Evolutionary conservation across 495 filamentous ascomycete species (phyloP).

Genomic region (Hamigera avellanea): DNA sequence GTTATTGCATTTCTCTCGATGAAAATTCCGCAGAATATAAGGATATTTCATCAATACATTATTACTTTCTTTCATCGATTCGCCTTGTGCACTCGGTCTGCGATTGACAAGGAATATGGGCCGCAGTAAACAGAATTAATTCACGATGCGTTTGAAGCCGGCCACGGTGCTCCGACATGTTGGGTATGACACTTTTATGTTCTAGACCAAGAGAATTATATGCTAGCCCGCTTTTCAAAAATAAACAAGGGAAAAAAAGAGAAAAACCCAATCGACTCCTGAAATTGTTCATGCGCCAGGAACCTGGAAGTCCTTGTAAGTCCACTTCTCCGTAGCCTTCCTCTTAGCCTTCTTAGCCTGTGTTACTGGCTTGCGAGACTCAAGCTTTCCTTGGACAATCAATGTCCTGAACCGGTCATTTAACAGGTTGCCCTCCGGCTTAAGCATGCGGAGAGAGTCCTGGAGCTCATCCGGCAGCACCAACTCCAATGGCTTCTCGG

Average conservation of each 20-base stretch:
- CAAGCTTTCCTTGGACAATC: constrained; percentile 78
- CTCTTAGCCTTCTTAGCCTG: constrained; percentile 69
- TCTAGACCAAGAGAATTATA: background rate
- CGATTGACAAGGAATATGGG: too few species aligned
- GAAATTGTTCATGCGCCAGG: constrained; percentile 23
- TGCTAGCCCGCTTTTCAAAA: background rate
- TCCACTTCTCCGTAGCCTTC: constrained; percentile 87
- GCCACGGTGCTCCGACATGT: too few species aligned
- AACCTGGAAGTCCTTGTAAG: constrained; percentile 82
- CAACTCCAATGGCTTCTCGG: constrained; percentile 71
- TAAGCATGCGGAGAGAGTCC: constrained; percentile 77
- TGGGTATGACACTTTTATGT: background rate
- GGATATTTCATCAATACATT: too few species aligned
- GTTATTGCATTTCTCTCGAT: too few species aligned
- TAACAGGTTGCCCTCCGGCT: constrained; percentile 88
- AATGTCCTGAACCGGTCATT: constrained; percentile 86
- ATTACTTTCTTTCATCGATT: background rate
- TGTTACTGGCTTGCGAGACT: constrained; percentile 62
- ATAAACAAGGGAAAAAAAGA: background rate
- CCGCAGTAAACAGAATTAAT: too few species aligned
- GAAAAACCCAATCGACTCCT: constrained; percentile 9
- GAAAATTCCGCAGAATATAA: too few species aligned
- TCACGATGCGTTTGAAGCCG: too few species aligned
- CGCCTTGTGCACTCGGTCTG: too few species aligned
- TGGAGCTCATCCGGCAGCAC: constrained; percentile 89